Percentiles rank a stretch among this genome's conserved stretches.
These are phyloP conservation scores for Rubroboletus pulcherrimus DNA, from an alignment of 768 basidiomycete species.

Conservation along the genomic window DNA sequence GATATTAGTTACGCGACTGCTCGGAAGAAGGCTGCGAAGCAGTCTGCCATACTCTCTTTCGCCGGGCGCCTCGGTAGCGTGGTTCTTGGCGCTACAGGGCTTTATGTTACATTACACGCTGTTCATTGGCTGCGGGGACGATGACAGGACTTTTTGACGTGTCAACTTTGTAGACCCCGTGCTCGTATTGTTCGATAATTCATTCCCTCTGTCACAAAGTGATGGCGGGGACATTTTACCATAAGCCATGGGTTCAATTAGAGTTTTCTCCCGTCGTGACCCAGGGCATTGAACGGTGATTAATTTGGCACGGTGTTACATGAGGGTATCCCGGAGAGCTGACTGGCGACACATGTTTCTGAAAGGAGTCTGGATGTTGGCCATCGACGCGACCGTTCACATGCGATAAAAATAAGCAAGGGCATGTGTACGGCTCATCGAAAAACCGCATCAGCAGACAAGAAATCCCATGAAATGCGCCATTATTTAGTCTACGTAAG, in stretches of 20 bases:
- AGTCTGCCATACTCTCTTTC: constrained; percentile 57
- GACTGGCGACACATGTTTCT: constrained; percentile 24
- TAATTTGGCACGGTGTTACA: constrained; percentile 31
- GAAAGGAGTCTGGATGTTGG: constrained; percentile 17
- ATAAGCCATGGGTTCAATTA: constrained; percentile 21
- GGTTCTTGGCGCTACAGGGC: constrained; percentile 40
- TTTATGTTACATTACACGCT: constrained; percentile 30
- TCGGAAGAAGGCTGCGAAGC: constrained; percentile 62
- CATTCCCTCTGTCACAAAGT: constrained; percentile 29
- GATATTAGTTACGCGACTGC: constrained; percentile 90
- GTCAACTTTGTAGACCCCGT: constrained; percentile 33
- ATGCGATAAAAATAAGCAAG: constrained; percentile 33
- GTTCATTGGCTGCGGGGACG: constrained; percentile 21
- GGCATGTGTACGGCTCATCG: constrained; percentile 17
- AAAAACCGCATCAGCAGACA: constrained; percentile 10
- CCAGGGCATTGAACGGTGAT: constrained; percentile 31
- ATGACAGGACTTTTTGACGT: constrained; percentile 14
- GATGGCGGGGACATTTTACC: constrained; percentile 14
- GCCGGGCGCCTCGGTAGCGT: constrained; percentile 48
- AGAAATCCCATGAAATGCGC: constrained; percentile 24
- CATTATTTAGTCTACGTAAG: constrained; percentile 36
- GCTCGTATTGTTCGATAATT: constrained; percentile 26
- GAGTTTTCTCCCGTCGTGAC: constrained; percentile 16
- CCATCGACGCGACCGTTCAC: constrained; percentile 24
- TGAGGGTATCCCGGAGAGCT: constrained; percentile 31